Conservation (phyloP, 495 filamentous ascomycete species). For the Penicillium crystallinum region DNA sequence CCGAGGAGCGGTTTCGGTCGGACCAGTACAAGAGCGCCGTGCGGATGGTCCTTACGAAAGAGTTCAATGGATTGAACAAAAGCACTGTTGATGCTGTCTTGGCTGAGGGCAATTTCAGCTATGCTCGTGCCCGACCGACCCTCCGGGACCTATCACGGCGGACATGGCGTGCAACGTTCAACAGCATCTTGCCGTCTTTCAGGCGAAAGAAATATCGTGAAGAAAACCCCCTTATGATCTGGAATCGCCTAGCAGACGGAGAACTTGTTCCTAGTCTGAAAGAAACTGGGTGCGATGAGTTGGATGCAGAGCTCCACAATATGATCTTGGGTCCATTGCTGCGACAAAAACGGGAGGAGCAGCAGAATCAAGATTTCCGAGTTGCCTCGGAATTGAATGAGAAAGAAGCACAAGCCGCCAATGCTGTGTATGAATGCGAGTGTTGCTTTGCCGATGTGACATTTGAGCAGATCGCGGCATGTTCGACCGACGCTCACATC, state of each 20-base stretch:
- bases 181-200: slow-evolving; percentile 64
- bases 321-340: slow-evolving; percentile 62
- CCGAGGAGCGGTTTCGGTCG: slow-evolving; percentile 69
- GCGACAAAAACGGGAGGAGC: slow-evolving; percentile 47
- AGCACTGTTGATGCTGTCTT: slow-evolving; percentile 83
- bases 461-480: slow-evolving; percentile 79
- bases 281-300: slow-evolving; percentile 67
- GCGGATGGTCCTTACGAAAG: slow-evolving; percentile 55
- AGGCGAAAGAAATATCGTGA: slow-evolving; percentile 56
- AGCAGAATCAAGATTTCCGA: slow-evolving; percentile 55
- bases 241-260: slow-evolving; percentile 48
- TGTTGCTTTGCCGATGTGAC: slow-evolving; percentile 78
- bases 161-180: slow-evolving; percentile 82
- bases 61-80: slow-evolving; percentile 75
- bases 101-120: slow-evolving; percentile 86
- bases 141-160: slow-evolving; percentile 69
- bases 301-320: slow-evolving; percentile 73
- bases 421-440: slow-evolving; percentile 77
- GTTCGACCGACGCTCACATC: slow-evolving; percentile 65
- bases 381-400: slow-evolving; percentile 67
- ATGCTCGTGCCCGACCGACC: slow-evolving; percentile 67
- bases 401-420: slow-evolving; percentile 63
- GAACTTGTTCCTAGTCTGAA: slow-evolving; percentile 55
- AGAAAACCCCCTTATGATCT: slow-evolving; percentile 59
- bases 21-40: slow-evolving; percentile 68